Conservation (phyloP, 1,284 basidiomycete species). For the Xerocomus minutiporus region DNA sequence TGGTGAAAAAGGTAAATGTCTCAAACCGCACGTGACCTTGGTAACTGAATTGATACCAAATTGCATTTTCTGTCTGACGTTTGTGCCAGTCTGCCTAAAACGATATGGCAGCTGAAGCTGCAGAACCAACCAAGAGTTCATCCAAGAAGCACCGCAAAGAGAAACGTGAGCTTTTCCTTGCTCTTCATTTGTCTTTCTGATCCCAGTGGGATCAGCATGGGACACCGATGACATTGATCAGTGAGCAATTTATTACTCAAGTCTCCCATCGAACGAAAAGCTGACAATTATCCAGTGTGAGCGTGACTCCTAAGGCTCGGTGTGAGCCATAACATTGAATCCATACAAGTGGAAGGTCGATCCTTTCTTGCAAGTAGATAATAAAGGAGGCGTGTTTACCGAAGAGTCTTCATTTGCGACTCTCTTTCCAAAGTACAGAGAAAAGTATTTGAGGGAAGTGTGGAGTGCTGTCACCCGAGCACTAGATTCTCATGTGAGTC, state of each 20-base stretch:
- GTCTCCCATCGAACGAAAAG: conserved; percentile 7
- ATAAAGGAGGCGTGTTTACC: conserved; percentile 78
- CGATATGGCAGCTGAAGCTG: conserved; percentile 44
- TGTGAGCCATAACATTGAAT: conserved; percentile 12
- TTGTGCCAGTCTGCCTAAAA: background rate
- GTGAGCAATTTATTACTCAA: conserved; percentile 45
- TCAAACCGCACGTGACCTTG: conserved; percentile 14
- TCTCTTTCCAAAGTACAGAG: conserved; percentile 97
- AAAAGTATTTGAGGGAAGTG: conserved; percentile 92
- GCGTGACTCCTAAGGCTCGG: conserved; percentile 4
- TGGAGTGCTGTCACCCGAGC: conserved; percentile 93
- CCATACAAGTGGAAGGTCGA: conserved; percentile 80
- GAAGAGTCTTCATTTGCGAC: conserved; percentile 98
- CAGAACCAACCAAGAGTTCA: conserved; percentile 58
- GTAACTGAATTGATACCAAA: background rate
- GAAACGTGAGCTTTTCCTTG: conserved; percentile 62
- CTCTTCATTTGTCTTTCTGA: conserved; percentile 7
- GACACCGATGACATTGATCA: conserved; percentile 99
- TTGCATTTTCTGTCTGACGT: background rate
- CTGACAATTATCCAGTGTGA: conserved; percentile 33
- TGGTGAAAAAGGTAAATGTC: background rate
- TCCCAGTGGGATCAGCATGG: conserved; percentile 65
- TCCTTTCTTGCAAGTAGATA: conserved; percentile 70
- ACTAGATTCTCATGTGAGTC: conserved; percentile 73
- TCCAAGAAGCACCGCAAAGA: conserved; percentile 89